Conservation (phyloP, 176 grass and related monocot genomes). For the Metroxylon sagu region DNA sequence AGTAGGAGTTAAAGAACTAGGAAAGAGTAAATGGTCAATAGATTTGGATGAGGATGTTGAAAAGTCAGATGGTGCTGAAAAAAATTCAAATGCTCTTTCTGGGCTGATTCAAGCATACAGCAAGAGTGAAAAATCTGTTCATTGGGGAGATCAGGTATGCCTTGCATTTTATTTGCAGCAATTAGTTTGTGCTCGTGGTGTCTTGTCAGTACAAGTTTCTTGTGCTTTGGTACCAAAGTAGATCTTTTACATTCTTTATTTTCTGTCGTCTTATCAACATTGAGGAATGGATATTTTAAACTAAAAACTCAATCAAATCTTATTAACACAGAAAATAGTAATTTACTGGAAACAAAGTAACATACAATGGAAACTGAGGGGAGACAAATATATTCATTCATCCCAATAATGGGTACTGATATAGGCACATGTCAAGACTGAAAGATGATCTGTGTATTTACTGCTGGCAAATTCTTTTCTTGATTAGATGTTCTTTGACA, state of each 20-base stretch:
- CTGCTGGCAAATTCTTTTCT: too few species aligned
- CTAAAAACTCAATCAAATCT: too few species aligned
- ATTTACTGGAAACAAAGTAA: too few species aligned
- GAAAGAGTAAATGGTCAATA: slow-evolving; percentile 91
- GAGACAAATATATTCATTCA: too few species aligned
- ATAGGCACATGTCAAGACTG: too few species aligned
- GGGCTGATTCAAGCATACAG: slow-evolving; percentile 49
- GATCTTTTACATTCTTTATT: not conserved
- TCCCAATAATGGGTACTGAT: too few species aligned
- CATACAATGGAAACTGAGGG: too few species aligned
- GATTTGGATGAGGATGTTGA: slow-evolving; percentile 65
- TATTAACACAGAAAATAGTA: too few species aligned
- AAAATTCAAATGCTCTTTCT: slow-evolving; percentile 51
- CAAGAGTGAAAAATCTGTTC: slow-evolving; percentile 51
- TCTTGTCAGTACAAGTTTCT: not conserved
- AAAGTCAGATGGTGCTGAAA: slow-evolving; percentile 27
- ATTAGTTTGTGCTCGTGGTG: not conserved
- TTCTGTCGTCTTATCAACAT: too few species aligned
- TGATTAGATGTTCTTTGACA: too few species aligned
- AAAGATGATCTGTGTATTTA: too few species aligned
- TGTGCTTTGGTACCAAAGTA: not conserved
- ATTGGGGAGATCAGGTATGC: slow-evolving; percentile 86
- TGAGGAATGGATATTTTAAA: too few species aligned
- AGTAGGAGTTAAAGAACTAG: slow-evolving; percentile 52
- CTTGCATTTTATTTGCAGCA: slow-evolving; percentile 15